Evolutionary conservation across 208 protist genomes (phyloP).

Genomic region (Leishmania mexicana): DNA sequence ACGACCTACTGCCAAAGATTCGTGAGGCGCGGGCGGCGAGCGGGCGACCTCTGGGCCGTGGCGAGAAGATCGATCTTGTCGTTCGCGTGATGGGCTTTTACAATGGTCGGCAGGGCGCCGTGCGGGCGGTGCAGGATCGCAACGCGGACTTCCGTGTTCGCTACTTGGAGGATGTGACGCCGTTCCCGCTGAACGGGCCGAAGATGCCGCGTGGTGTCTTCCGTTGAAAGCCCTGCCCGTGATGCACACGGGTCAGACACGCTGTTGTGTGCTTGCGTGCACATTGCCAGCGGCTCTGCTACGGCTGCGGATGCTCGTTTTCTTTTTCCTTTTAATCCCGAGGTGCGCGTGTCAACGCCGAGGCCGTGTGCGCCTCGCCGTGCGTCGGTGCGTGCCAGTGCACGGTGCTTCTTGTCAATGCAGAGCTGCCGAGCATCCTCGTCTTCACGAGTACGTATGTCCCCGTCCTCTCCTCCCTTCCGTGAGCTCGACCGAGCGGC

Average conservation of each 20-base stretch:
- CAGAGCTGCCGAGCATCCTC: not conserved
- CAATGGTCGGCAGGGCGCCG: conserved; percentile 87
- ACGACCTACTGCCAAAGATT: conserved; percentile 79
- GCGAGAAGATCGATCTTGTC: conserved; percentile 89
- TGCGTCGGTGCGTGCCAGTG: not conserved
- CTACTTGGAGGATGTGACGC: conserved; percentile 91
- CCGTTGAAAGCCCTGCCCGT: conserved; percentile 31
- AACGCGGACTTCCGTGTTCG: conserved; percentile 72
- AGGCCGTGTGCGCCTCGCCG: not conserved
- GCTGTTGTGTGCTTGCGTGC: not conserved
- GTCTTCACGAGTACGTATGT: not conserved
- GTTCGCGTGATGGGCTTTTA: conserved; percentile 92
- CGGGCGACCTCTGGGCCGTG: conserved; percentile 52
- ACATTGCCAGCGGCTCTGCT: not conserved
- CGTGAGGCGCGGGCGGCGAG: conserved; percentile 59
- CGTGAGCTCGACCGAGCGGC: not conserved
- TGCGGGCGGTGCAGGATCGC: conserved; percentile 87
- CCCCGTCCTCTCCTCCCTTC: not conserved
- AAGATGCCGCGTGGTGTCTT: conserved; percentile 91
- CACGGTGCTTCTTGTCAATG: not conserved
- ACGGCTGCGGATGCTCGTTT: not conserved
- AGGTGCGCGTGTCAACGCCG: not conserved
- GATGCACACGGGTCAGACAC: not conserved
- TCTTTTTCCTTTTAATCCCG: not conserved
- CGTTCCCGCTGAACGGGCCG: conserved; percentile 88